Evolutionary conservation across 1,284 basidiomycete genomes (phyloP), one percentile per base, ranked within the genome.

Genomic region (Farysia itapuensis): DNA sequence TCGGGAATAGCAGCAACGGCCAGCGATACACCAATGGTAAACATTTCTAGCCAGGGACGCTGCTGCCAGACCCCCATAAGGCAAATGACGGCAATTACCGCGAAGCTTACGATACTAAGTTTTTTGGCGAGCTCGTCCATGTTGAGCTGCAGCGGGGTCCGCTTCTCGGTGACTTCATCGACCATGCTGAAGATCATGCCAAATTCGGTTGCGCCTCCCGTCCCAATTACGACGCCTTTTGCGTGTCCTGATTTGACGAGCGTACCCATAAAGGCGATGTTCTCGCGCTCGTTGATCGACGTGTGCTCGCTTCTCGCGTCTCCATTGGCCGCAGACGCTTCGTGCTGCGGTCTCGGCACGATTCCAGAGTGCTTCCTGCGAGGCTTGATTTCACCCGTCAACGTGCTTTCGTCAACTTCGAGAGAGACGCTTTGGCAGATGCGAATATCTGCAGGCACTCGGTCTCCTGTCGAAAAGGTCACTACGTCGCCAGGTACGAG

Each of bases 91-190:
- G 90, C 93, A 65, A 98, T 98, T 39, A 97, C 83, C 16, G 84
- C 88, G 64, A 98, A 96, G 2, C 90, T 94, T 47, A 93, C 79
- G 24, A 92, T 81, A 6, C 90, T 94, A 0, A 98, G 83, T 66
- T 89, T 88, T 77, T 92, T 87, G 1, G 94, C 94, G 9, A 98
- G 84, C 72, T 96, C 92, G 75, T 96, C 94, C 94, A 98, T 97
- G 72, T 84, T 89, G 15, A 90, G 79, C 76, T 98, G 94, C 23
- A 98, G 80, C 0, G 92, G 94, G 4, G 94, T 97, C 34, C 91
- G 85, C 72, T 87, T 87, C 78, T 96, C 93, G 58, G 92, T 88
- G 31, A 95, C 87, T 72, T 95, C 90, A 78, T 97, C 91, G 88
- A 97, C 93, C 91, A 97, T 95, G 16, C 86, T 85, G 77, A 98